A percentile compares a stretch with the other conserved stretches of the same genome.
phyloP scores from a whole-genome alignment of 164 flowering plant genomes.

The Sextonia rubra region DNA sequence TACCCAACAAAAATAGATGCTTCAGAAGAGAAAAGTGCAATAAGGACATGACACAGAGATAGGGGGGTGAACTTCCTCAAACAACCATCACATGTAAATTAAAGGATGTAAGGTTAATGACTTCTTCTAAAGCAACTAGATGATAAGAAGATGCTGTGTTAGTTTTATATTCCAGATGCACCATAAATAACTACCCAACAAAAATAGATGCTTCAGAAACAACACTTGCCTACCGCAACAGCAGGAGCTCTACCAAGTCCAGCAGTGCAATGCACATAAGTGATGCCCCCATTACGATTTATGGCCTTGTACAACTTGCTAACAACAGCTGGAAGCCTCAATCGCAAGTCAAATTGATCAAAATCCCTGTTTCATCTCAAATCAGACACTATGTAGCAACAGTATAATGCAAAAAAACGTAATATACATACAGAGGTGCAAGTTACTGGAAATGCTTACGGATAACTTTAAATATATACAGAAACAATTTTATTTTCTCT shows the following conservation, averaged over 20 bases:
- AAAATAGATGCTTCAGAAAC: neutral
- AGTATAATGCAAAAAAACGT: neutral
- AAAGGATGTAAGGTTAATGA: too few relatives aligned
- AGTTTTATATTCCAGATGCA: too few relatives aligned
- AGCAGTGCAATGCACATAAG: conserved; percentile 97
- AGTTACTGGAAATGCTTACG: neutral
- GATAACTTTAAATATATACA: neutral
- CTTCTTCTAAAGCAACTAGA: too few relatives aligned
- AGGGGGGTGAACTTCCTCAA: too few relatives aligned
- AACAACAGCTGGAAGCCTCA: conserved; percentile 82
- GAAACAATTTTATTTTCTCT: too few relatives aligned
- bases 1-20: too few relatives aligned
- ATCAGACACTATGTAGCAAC: conserved; percentile 7
- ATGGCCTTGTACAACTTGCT: conserved; percentile 72
- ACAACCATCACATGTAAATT: too few relatives aligned
- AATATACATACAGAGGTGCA: neutral
- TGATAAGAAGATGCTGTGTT: too few relatives aligned
- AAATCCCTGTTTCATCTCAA: conserved; percentile 66
- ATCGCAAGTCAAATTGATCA: conserved; percentile 81
- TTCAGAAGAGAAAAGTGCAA: too few relatives aligned
- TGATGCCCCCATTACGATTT: conserved; percentile 78
- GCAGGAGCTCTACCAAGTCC: conserved; percentile 99
- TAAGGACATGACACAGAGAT: too few relatives aligned
- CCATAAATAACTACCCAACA: too few relatives aligned
- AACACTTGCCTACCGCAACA: conserved; percentile 52